These are phyloP conservation scores for Escovopsis sp. DNA, from an alignment of 2,329 filamentous ascomycete genomes.

Conservation along the genomic window DNA sequence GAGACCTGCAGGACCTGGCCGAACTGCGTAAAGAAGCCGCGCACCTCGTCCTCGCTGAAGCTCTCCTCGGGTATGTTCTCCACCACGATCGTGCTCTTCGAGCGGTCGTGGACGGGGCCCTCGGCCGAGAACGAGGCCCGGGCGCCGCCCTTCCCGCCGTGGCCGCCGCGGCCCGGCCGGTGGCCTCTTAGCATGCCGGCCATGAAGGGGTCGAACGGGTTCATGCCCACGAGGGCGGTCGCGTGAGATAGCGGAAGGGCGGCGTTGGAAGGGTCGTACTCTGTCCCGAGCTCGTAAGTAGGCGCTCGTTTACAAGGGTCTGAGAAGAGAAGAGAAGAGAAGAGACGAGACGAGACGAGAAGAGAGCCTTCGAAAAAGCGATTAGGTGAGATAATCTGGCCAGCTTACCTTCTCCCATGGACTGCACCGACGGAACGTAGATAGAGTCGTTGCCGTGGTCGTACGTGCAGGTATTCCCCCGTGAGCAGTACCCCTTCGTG, in stretches of 20 bases:
- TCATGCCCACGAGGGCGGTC: constrained; percentile 9
- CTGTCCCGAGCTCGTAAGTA: constrained; percentile 10
- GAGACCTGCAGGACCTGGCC: constrained; percentile 49
- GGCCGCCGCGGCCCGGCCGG: constrained; percentile 22
- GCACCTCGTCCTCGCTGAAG: constrained; percentile 50
- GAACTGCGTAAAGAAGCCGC: constrained; percentile 57
- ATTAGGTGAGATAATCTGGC: no score
- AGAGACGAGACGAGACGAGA: background rate
- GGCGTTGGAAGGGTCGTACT: constrained; percentile 21
- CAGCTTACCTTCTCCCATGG: constrained; percentile 14
- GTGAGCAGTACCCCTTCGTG: constrained; percentile 54
- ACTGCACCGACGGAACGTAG: constrained; percentile 17
- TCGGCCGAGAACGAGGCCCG: constrained; percentile 49
- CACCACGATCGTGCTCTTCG: constrained; percentile 55
- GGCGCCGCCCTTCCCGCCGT: constrained; percentile 15
- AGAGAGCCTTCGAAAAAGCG: no score
- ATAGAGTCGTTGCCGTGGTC: constrained; percentile 48
- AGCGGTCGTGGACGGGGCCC: constrained; percentile 46
- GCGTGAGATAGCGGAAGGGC: constrained; percentile 10
- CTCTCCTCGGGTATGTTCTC: constrained; percentile 64
- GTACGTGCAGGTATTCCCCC: constrained; percentile 51
- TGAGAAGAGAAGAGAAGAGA: no score
- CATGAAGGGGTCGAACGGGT: constrained; percentile 9
- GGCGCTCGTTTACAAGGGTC: background rate
- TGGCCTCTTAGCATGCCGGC: constrained; percentile 14